Evolutionary conservation across 2,329 filamentous ascomycete genomes (phyloP), one percentile per base, ranked within the genome.

Genomic region (Fusarium austroafricanum): DNA sequence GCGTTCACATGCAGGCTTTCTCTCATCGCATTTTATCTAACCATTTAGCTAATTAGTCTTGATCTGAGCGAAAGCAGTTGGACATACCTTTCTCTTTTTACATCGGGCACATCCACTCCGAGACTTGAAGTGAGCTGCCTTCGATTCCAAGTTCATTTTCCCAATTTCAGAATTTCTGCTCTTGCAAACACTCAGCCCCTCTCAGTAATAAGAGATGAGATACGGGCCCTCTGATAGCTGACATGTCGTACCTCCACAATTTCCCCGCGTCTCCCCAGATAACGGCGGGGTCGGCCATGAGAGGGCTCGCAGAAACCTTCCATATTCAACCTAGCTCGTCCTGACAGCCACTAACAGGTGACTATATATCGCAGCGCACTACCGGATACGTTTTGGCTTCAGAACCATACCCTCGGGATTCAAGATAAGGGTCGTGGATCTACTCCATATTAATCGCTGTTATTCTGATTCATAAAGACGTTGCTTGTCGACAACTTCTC

Each of bases 1-100:
- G 3, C 55, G 31, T 2, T 4, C 12, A 15, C 55, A 58, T 4
- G 40, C 8, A 12, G 55, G 55, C 14, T 40, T 59, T 0, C 18
- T 37, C 3, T 59, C 55, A 6, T 59, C 52, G 4, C 52, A 59
- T 47, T 57, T 59, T 6, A 59, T 28, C 52, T 59, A 18, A 4
- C 1, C 5, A 2, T 14, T 51, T 14, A 21, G 15, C 21, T 8
- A 6, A 15, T 35, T 6, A 35, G 33, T 29, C 49, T 14, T 18
- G 17, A 20, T 10, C 9, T 43, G 12, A 44, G 47, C 6, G 6
- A 1, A 18, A 10, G 4, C 1, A 15, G 3, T n/a, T 26, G 11
- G 6, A 14, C 11, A 2, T 2, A 58, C 55, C 55, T 58, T 58
- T 47, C 33, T 40, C 17, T 51, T 11, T 12, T 56, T 58, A 20